Evolutionary conservation across 129 eudicot genomes (phyloP).

Genomic region (Flaveria trinervia): DNA sequence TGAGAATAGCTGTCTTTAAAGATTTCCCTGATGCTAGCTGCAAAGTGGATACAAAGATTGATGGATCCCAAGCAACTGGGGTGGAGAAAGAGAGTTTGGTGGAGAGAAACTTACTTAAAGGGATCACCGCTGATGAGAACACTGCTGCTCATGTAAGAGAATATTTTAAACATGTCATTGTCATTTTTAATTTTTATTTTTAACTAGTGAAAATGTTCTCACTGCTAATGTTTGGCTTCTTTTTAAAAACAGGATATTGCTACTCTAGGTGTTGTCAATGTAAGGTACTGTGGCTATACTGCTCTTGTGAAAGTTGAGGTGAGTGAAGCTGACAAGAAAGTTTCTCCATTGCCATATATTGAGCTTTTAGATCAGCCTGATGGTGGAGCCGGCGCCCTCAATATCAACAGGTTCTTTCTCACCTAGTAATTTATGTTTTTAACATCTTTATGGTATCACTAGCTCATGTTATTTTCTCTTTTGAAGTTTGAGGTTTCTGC

Average conservation of each 20-base stretch:
- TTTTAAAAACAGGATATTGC: conserved; percentile 70
- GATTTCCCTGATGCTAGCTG: conserved; percentile 87
- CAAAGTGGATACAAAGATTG: conserved; percentile 94
- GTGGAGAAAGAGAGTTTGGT: conserved; percentile 59
- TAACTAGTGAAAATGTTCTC: conserved; percentile 7
- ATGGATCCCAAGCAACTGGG: conserved; percentile 80
- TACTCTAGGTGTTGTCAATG: conserved; percentile 82
- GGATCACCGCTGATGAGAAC: conserved; percentile 99
- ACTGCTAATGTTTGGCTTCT: background rate
- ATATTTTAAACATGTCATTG: conserved; percentile 3
- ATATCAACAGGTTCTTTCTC: conserved; percentile 75
- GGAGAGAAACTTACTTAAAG: conserved; percentile 91
- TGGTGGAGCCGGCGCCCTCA: conserved; percentile 98
- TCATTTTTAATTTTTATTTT: background rate
- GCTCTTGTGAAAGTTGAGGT: conserved; percentile 87
- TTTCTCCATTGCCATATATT: conserved; percentile 50
- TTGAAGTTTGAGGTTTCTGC: conserved; percentile 87
- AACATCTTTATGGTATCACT: conserved; percentile 1
- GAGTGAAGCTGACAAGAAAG: conserved; percentile 45
- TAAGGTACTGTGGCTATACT: conserved; percentile 86
- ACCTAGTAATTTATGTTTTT: conserved; percentile 10
- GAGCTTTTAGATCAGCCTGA: conserved; percentile 89
- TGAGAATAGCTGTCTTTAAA: conserved; percentile 67
- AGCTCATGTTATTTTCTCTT: conserved; percentile 14
- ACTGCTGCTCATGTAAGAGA: conserved; percentile 98